Base-by-base conservation (phyloP, 2,329 filamentous ascomycete genomes). In the Emmonsiellopsis sp. region DNA sequence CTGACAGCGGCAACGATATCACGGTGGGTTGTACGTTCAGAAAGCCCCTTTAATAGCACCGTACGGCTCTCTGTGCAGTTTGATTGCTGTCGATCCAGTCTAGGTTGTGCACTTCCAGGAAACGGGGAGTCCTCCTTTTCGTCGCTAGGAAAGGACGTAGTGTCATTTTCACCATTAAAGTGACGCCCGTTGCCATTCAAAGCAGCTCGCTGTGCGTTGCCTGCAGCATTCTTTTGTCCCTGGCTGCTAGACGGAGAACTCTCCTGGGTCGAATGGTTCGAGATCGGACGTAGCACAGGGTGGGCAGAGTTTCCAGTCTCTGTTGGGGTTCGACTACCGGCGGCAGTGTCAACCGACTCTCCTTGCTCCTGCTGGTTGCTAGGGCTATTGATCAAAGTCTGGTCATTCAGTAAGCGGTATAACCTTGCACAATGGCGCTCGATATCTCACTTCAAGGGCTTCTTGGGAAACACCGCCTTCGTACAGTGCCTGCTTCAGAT, bases 1-100 rank as follows among this genome's bases (percentile, higher is more conserved):
- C 84, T 82, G 50, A 93, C 71, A 9, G 77, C 76, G 21, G 77
- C 74, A 2, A 79, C 76, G 55, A 93, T 71, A 57, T 93, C 86
- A 46, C 75, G 76, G 62, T 87, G 81, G 0, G 82, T 86, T 11
- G 78, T 79, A 2, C 73, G 74, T 5, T 83, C 77, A 1, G 84
- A 72, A 1, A 93, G 74, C 54, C 84, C 83, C 37, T 70, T 71
- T 49, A 92, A 71, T 21, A 81, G 70, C 21, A 94, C 51, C 4
- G 66, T 69, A 6, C 65, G 65, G 40, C 63, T 63, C 6, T 60
- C 60, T 14, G 53, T 39, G 11, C 55, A 56, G 2, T 51, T 53
- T 14, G 54, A 58, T 7, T 55, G 60, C 36, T 39, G 46, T 31
- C 56, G 57, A 42, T 57, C 57, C 36, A 55, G 60, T 34, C 54